Evolutionary conservation across 2,329 filamentous ascomycete genomes (phyloP).

Genomic region (Podosphaera fusca): DNA sequence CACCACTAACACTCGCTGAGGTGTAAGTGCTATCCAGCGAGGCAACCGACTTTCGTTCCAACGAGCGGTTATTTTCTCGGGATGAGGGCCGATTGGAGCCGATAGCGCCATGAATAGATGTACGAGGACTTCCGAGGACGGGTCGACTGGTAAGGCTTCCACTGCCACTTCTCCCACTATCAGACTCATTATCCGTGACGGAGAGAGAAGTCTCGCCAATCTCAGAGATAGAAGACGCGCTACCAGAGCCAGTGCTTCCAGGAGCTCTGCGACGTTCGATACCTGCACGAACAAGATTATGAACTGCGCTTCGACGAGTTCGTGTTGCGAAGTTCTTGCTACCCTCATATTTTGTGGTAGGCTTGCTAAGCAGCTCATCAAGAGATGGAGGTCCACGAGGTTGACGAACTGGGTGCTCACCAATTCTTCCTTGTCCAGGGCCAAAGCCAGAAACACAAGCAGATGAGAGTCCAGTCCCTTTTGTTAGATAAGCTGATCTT

Average conservation of each 20-base stretch:
- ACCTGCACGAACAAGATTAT: constrained; percentile 77
- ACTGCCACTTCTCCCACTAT: constrained; percentile 45
- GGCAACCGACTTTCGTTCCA: constrained; percentile 27
- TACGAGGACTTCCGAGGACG: constrained; percentile 52
- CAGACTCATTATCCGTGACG: constrained; percentile 48
- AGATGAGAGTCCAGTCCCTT: constrained; percentile 56
- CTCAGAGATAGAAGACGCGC: constrained; percentile 79
- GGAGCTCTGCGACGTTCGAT: constrained; percentile 57
- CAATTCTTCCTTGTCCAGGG: constrained; percentile 75
- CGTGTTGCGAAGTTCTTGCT: constrained; percentile 95
- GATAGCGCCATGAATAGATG: constrained; percentile 62
- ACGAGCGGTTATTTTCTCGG: constrained; percentile 35
- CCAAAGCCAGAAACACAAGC: constrained; percentile 66
- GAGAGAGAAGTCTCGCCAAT: constrained; percentile 42
- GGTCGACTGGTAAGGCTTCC: constrained; percentile 51
- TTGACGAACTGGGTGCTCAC: constrained; percentile 83
- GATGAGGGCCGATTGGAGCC: constrained; percentile 64
- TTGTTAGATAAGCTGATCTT: constrained; percentile 42
- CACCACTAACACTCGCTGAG: constrained; percentile 41
- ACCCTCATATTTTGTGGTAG: constrained; percentile 79
- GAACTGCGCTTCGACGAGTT: constrained; percentile 73
- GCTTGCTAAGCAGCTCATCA: constrained; percentile 74
- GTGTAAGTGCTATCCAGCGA: constrained; percentile 25
- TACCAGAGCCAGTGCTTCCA: constrained; percentile 46
- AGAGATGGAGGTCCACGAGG: constrained; percentile 77